Base-by-base conservation (phyloP, 495 filamentous ascomycete species). In the Aspergillus campestris region DNA sequence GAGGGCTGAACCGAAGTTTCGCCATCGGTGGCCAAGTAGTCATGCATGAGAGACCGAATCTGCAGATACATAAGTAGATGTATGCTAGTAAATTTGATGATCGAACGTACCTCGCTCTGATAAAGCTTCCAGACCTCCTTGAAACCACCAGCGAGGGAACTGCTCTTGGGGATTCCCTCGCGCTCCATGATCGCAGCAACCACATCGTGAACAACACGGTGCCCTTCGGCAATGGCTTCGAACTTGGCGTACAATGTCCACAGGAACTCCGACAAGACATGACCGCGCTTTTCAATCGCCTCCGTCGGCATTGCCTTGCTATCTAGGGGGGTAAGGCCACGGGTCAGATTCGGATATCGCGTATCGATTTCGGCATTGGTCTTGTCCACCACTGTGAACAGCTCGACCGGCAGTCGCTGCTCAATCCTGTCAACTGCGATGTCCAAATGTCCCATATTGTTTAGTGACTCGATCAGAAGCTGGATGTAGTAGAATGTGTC, bases 221-320 rank as follows among this genome's bases (percentile, higher is more conserved):
- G 94, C 10, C 92, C 84, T 63, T 99, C 92, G 10, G 89, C 89
- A 50, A 99, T 95, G 11, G 94, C 82, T 59, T 96, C 92, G 55
- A 99, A 95, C 52, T 95, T 94, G 11, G 90, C 87, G 64, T 94
- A 99, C 0, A 99, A 65, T 2, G 89, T 91, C 80, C 80, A 89
- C 7, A 99, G 70, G 31, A 94, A 78, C 55, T 99, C 92, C 42
- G 88, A 81, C 31, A 99, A 79, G 14, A 94, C 84, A 55, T 83
- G 82, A 12, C 82, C 86, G 6, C 85, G 77, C 56, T 84, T 78
- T 44, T 84, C 81, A 12, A 81, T 84, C 40, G 83, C 77, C 18
- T 81, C 73, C 13, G 74, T 77, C 11, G 79, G 81, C 40, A 84
- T 80, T 13, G 62, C 60, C 44, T 68, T 68, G 45, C 60, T 69